Percentiles rank a stretch among this genome's conserved stretches.
phyloP scores from a whole-genome alignment of 2,329 filamentous ascomycete species.

The Aspergillus glaucus region DNA sequence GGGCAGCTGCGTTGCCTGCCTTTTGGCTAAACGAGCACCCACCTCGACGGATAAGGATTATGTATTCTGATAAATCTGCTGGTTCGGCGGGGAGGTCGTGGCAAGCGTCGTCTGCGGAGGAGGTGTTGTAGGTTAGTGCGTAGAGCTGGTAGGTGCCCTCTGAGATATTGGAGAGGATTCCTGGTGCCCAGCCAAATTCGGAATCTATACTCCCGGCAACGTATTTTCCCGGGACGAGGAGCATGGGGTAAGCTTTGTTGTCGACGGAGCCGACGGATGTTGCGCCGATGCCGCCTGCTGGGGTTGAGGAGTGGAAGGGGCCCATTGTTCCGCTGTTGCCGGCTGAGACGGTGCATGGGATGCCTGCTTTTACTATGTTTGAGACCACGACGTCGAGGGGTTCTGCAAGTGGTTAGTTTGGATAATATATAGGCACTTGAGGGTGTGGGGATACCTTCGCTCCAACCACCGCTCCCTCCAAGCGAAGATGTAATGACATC shows the following conservation, averaged over 20 bases:
- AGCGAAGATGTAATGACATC: conserved; percentile 35
- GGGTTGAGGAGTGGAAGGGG: not conserved
- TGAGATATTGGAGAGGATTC: conserved; percentile 25
- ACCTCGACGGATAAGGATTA: conserved; percentile 57
- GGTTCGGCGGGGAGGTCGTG: conserved; percentile 37
- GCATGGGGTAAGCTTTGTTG: conserved; percentile 26
- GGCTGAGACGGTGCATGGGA: not conserved
- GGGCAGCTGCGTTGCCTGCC: conserved; percentile 46
- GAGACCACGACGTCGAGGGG: not conserved
- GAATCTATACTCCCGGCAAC: conserved; percentile 19
- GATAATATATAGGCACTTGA: not conserved
- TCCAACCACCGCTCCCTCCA: conserved; percentile 28
- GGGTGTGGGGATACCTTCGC: conserved; percentile 8
- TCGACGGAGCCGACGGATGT: conserved; percentile 39
- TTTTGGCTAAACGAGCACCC: conserved; percentile 53
- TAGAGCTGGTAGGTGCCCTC: conserved; percentile 43
- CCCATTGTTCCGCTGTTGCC: not conserved
- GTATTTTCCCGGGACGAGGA: conserved; percentile 20
- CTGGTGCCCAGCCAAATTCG: conserved; percentile 30
- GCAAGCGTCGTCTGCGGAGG: conserved; percentile 48
- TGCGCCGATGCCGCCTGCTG: conserved; percentile 20
- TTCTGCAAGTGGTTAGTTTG: not conserved
- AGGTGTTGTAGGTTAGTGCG: conserved; percentile 46
- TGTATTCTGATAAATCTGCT: conserved; percentile 51
- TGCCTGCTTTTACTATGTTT: not conserved